Conservation (phyloP, 805 yeast genomes). For the Metschnikowia kunwiensis region DNA sequence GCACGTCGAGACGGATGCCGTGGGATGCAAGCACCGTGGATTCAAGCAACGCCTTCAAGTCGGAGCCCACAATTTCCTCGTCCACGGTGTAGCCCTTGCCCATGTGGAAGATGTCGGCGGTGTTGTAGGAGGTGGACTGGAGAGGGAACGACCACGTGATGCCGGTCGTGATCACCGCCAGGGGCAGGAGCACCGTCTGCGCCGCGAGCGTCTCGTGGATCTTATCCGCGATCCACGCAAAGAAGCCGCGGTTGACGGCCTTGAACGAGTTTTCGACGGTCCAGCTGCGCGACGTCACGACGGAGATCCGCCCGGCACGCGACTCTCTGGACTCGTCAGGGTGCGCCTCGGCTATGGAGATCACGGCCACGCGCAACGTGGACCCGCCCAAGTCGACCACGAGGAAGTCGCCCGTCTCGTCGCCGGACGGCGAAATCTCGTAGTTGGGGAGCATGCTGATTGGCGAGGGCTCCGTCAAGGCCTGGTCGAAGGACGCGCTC, state of each 20-base stretch:
- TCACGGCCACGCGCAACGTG: conserved; percentile 45
- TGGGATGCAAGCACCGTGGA: conserved; percentile 22
- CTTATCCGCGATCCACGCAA: conserved; percentile 39
- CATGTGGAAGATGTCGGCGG: conserved; percentile 48
- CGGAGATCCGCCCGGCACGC: conserved; percentile 24
- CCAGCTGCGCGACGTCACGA: conserved; percentile 38
- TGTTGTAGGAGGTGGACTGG: conserved; percentile 37
- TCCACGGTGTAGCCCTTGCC: conserved; percentile 59
- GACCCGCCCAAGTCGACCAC: conserved; percentile 59
- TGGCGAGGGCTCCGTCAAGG: conserved; percentile 25
- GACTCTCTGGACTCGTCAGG: background rate
- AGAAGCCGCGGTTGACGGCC: conserved; percentile 31
- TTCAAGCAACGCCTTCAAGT: conserved; percentile 43
- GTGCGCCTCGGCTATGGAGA: conserved; percentile 26
- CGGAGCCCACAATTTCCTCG: conserved; percentile 39
- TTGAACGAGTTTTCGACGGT: conserved; percentile 37
- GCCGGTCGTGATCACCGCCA: conserved; percentile 35
- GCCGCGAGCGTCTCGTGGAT: conserved; percentile 26
- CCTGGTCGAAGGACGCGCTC: conserved; percentile 27
- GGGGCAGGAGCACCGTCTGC: conserved; percentile 18
- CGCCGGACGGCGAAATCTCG: conserved; percentile 37
- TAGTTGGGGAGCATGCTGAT: conserved; percentile 42
- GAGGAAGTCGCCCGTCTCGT: conserved; percentile 37
- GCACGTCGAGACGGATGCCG: conserved; percentile 34
- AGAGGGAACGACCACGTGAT: conserved; percentile 60